Evolutionary conservation across 495 filamentous ascomycete species (phyloP).

Genomic region (Pseudoneurospora amorphoporcata): DNA sequence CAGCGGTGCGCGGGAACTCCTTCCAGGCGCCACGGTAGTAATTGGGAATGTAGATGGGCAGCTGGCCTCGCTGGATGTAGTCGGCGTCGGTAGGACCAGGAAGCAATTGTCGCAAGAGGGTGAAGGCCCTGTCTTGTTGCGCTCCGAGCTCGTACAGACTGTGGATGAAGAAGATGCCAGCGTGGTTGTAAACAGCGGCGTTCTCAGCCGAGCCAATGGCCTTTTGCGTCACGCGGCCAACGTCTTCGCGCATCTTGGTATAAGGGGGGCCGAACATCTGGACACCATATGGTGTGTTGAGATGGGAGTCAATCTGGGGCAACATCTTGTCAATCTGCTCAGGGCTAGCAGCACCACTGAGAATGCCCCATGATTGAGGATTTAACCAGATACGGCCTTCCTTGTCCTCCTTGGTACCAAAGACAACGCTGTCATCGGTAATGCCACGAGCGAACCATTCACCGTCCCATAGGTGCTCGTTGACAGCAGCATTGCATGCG

Average conservation of each 20-base stretch:
- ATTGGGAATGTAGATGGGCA: constrained; percentile 47
- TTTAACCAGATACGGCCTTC: constrained; percentile 51
- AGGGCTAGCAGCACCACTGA: constrained; percentile 37
- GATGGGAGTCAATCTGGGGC: constrained; percentile 37
- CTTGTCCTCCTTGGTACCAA: constrained; percentile 37
- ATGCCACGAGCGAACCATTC: constrained; percentile 48
- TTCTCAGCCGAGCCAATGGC: constrained; percentile 47
- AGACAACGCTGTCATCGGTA: constrained; percentile 43
- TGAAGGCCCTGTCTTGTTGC: constrained; percentile 40
- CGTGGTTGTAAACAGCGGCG: constrained; percentile 48
- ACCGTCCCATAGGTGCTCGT: constrained; percentile 43
- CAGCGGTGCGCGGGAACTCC: constrained; percentile 41
- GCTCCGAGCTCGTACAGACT: constrained; percentile 38
- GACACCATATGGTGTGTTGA: constrained; percentile 42
- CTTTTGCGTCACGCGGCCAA: constrained; percentile 50
- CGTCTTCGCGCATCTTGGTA: constrained; percentile 45
- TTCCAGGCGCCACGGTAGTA: constrained; percentile 46
- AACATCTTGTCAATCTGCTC: constrained; percentile 37
- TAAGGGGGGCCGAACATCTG: constrained; percentile 45
- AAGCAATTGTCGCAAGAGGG: constrained; percentile 39
- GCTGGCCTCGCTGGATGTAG: constrained; percentile 43
- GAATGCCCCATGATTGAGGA: constrained; percentile 44
- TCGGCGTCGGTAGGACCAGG: constrained; percentile 41
- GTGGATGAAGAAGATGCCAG: constrained; percentile 42
- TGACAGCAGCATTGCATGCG: constrained; percentile 40